These are phyloP conservation scores for Acanthamoeba healyi DNA, from an alignment of 208 protist species.

Conservation along the genomic window DNA sequence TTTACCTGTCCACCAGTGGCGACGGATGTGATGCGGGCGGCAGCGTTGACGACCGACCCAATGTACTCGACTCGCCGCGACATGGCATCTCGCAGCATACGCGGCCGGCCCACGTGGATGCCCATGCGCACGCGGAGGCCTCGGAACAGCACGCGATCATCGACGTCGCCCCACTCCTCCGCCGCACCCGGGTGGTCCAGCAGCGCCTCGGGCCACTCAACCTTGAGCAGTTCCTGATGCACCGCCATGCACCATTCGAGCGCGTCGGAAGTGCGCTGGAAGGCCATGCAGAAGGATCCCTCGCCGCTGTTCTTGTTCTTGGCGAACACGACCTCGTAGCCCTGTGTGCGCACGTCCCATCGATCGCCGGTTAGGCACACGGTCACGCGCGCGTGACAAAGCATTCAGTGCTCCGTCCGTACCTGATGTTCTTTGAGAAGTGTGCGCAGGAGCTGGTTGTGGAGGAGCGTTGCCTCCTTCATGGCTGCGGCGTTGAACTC, in stretches of 20 bases:
- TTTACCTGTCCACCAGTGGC: conserved; percentile 28
- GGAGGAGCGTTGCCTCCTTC: conserved; percentile 57
- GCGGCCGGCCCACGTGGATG: conserved; percentile 37
- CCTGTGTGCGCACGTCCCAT: neutral
- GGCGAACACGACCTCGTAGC: conserved; percentile 57
- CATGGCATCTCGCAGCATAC: neutral
- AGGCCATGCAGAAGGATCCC: conserved; percentile 74
- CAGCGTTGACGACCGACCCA: conserved; percentile 4
- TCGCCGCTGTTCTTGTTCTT: conserved; percentile 4
- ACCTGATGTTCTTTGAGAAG: neutral
- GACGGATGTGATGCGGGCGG: conserved; percentile 26
- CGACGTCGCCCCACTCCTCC: conserved; percentile 32
- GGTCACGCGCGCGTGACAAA: neutral
- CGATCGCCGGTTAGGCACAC: neutral
- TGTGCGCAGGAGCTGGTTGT: conserved; percentile 37
- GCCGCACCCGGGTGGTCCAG: conserved; percentile 49
- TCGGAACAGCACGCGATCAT: conserved; percentile 26
- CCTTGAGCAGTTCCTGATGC: conserved; percentile 35
- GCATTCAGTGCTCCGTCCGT: too few relatives aligned
- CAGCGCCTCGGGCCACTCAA: conserved; percentile 57
- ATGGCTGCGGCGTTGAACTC: conserved; percentile 27
- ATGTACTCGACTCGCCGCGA: conserved; percentile 36
- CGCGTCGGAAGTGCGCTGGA: conserved; percentile 16
- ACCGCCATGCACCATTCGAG: conserved; percentile 17
- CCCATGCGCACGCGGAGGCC: conserved; percentile 70